phyloP scores from a whole-genome alignment of 371 early-diverging fungal genomes.

The Homolaphlyctis polyrhiza region DNA sequence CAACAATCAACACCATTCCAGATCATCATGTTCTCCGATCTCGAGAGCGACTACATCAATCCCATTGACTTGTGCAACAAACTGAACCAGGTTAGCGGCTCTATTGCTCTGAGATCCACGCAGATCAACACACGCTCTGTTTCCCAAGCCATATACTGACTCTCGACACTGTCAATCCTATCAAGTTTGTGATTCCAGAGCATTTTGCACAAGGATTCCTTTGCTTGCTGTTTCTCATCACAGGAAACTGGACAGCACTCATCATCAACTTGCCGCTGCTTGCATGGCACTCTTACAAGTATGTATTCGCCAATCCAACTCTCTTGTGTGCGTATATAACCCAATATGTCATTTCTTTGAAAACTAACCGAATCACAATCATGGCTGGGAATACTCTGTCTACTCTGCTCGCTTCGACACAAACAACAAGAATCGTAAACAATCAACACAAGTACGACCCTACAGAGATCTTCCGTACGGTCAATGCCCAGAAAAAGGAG shows the following conservation, averaged over 20 bases:
- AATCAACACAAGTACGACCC: slow-evolving; percentile 90
- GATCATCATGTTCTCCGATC: slow-evolving; percentile 90
- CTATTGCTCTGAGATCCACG: background rate
- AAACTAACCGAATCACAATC: too few relatives aligned
- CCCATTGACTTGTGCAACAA: slow-evolving; percentile 96
- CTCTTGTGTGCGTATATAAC: too few relatives aligned
- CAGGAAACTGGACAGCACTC: slow-evolving; percentile 82
- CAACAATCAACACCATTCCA: slow-evolving; percentile 35
- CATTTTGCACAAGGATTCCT: slow-evolving; percentile 78
- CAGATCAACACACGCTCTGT: background rate
- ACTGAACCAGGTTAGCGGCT: slow-evolving; percentile 75
- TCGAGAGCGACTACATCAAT: slow-evolving; percentile 97
- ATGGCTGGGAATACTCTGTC: too few relatives aligned
- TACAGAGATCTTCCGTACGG: slow-evolving; percentile 93
- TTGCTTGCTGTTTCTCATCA: slow-evolving; percentile 73
- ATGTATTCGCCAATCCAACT: slow-evolving; percentile 24
- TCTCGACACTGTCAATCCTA: background rate
- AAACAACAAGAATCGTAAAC: slow-evolving; percentile 70
- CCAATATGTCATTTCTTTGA: background rate
- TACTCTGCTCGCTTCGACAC: too few relatives aligned
- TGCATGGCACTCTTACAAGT: slow-evolving; percentile 82
- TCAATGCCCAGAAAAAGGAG: slow-evolving; percentile 86
- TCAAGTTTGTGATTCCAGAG: slow-evolving; percentile 90
- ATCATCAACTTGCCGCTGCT: slow-evolving; percentile 81
- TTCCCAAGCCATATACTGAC: background rate